phyloP scores from a whole-genome alignment of 2,329 filamentous ascomycete species.

The Colletotrichum euphorbiae region DNA sequence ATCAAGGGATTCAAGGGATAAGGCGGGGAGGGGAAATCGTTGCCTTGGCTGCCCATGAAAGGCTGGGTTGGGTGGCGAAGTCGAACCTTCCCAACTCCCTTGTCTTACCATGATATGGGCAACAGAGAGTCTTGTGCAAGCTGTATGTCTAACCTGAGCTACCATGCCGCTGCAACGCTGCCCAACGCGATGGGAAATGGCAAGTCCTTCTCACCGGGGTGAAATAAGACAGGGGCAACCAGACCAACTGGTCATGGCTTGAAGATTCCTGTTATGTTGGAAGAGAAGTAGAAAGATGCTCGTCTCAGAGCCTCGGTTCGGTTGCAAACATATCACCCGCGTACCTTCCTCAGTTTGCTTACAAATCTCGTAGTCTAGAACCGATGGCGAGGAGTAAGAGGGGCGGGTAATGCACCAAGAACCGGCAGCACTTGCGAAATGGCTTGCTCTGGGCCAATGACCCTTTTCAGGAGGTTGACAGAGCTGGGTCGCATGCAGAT shows the following conservation, averaged over 20 bases:
- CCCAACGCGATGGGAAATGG: background rate
- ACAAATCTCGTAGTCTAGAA: background rate
- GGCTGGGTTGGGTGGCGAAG: constrained; percentile 30
- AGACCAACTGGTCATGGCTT: background rate
- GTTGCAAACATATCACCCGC: background rate
- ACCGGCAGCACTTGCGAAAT: constrained; percentile 17
- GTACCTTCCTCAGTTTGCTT: background rate
- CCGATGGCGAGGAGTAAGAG: background rate
- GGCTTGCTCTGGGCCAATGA: constrained; percentile 27
- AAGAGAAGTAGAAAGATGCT: background rate
- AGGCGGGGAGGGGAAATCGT: background rate
- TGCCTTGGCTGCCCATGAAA: background rate
- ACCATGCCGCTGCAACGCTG: background rate
- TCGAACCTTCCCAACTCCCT: constrained; percentile 21
- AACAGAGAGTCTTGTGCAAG: background rate
- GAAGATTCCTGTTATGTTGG: background rate
- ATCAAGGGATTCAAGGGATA: constrained; percentile 6
- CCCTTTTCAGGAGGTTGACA: background rate
- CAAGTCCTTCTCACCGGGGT: background rate
- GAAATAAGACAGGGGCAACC: background rate
- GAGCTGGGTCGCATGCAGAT: constrained; percentile 17
- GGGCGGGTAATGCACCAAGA: constrained; percentile 6
- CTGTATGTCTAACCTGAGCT: background rate
- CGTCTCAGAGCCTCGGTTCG: constrained; percentile 17
- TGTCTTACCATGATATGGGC: background rate